Evolutionary conservation across 192 early-diverging fungal genomes (phyloP).

Genomic region (Coemansia sp.): DNA sequence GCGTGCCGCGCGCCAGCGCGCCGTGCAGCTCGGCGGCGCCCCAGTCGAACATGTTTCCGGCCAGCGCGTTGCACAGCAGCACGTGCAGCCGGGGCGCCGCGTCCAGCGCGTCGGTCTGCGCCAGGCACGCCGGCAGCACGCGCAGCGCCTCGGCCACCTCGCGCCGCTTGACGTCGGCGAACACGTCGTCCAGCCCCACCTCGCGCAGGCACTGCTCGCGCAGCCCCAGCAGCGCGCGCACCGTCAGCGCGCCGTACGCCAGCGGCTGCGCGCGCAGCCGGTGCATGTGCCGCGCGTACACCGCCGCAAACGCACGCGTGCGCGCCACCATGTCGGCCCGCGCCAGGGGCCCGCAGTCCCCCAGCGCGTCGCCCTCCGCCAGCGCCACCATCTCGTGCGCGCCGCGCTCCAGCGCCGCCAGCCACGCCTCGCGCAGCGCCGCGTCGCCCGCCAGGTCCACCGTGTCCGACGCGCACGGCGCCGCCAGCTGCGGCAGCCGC

Average conservation of each 20-base stretch:
- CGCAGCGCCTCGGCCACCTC: slow-evolving; percentile 63
- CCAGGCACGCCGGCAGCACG: slow-evolving; percentile 50
- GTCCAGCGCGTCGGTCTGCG: slow-evolving; percentile 45
- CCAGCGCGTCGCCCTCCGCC: slow-evolving; percentile 46
- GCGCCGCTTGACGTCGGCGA: slow-evolving; percentile 59
- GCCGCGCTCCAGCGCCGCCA: slow-evolving; percentile 65
- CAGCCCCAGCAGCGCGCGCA: slow-evolving; percentile 67
- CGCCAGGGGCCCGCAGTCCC: not conserved
- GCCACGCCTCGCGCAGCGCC: slow-evolving; percentile 68
- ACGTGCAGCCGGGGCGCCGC: slow-evolving; percentile 28
- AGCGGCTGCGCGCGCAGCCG: slow-evolving; percentile 62
- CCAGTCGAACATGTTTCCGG: slow-evolving; percentile 89
- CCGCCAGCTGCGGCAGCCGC: slow-evolving; percentile 59
- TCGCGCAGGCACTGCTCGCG: slow-evolving; percentile 80
- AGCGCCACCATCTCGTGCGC: slow-evolving; percentile 60
- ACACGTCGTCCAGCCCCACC: slow-evolving; percentile 77
- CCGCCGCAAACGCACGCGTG: slow-evolving; percentile 54
- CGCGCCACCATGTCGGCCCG: too few relatives aligned
- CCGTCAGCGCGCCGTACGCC: slow-evolving; percentile 68
- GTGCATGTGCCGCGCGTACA: slow-evolving; percentile 66
- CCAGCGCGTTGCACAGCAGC: slow-evolving; percentile 65
- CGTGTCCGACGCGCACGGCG: slow-evolving; percentile 66
- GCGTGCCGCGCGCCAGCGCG: slow-evolving; percentile 53
- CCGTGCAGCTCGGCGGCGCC: slow-evolving; percentile 59
- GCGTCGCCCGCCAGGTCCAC: slow-evolving; percentile 54